Evolutionary conservation across 2,329 filamentous ascomycete species (phyloP).

Genomic region (Alternaria sp.): DNA sequence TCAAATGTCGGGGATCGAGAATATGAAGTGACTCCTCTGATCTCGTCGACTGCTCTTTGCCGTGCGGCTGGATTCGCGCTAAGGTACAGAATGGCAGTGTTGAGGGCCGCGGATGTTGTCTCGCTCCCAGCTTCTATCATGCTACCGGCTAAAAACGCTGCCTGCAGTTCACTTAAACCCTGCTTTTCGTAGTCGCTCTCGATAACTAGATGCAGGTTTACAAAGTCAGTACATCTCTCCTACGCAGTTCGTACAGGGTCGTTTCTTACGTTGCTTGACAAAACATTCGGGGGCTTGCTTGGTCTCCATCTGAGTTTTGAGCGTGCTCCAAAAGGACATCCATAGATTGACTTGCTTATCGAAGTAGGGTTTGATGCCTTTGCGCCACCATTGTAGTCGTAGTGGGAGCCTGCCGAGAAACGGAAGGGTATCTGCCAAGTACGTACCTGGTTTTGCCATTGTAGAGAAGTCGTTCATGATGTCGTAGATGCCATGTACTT

Average conservation of each 20-base stretch:
- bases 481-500: constrained; percentile 45
- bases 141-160: constrained; percentile 48
- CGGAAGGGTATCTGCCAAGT: constrained; percentile 45
- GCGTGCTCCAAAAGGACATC: constrained; percentile 43
- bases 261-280: constrained; percentile 35
- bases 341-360: constrained; percentile 46
- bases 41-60: constrained; percentile 36
- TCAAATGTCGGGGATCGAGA: constrained; percentile 47
- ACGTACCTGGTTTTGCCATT: constrained; percentile 40
- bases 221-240: background rate
- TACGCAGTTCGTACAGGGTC: background rate
- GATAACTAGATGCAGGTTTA: constrained; percentile 25
- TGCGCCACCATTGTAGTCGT: constrained; percentile 45
- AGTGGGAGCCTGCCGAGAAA: constrained; percentile 40
- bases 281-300: constrained; percentile 49
- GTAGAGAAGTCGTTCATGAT: constrained; percentile 50
- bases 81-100: constrained; percentile 45
- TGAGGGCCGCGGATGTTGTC: constrained; percentile 51
- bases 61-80: constrained; percentile 34
- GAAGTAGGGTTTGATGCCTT: constrained; percentile 38
- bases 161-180: constrained; percentile 48
- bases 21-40: constrained; percentile 27
- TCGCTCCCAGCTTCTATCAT: constrained; percentile 54
- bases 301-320: constrained; percentile 45
- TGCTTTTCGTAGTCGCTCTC: constrained; percentile 51